Evolutionary conservation across 768 basidiomycete genomes (phyloP).

Genomic region (Suillus subalutaceus): DNA sequence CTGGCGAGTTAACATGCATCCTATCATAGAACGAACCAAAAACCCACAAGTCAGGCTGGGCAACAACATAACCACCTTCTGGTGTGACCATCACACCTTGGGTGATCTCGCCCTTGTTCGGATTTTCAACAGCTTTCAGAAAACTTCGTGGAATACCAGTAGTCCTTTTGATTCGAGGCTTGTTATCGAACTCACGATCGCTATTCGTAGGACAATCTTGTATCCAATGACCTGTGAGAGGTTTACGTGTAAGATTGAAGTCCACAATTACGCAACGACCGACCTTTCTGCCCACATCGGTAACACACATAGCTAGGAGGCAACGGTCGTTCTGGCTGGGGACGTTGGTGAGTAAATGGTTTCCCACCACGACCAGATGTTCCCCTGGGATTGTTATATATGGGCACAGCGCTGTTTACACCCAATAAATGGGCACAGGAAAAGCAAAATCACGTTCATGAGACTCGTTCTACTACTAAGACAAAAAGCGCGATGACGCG

Average conservation of each 20-base stretch:
- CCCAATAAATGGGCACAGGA: constrained; percentile 26
- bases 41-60: constrained; percentile 92
- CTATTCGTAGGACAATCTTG: constrained; percentile 98
- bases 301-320: constrained; percentile 98
- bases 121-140: constrained; percentile 93
- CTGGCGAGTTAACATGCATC: constrained; percentile 7
- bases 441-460: constrained; percentile 63
- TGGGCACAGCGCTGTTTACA: constrained; percentile 64
- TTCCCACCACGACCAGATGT: constrained; percentile 65
- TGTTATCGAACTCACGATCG: constrained; percentile 91
- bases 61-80: constrained; percentile 97
- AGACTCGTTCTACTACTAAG: constrained; percentile 71
- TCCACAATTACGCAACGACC: constrained; percentile 16
- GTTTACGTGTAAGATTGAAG: constrained; percentile 11
- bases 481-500: constrained; percentile 56
- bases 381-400: constrained; percentile 67
- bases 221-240: constrained; percentile 90
- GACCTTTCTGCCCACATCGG: constrained; percentile 97
- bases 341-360: constrained; percentile 44
- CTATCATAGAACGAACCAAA: not conserved
- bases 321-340: constrained; percentile 73
- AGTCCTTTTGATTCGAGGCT: constrained; percentile 94
- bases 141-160: constrained; percentile 98
- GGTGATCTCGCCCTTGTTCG: constrained; percentile 66
- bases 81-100: constrained; percentile 98